phyloP scores from a whole-genome alignment of 2,329 filamentous ascomycete genomes.

The Penicillium sp. region DNA sequence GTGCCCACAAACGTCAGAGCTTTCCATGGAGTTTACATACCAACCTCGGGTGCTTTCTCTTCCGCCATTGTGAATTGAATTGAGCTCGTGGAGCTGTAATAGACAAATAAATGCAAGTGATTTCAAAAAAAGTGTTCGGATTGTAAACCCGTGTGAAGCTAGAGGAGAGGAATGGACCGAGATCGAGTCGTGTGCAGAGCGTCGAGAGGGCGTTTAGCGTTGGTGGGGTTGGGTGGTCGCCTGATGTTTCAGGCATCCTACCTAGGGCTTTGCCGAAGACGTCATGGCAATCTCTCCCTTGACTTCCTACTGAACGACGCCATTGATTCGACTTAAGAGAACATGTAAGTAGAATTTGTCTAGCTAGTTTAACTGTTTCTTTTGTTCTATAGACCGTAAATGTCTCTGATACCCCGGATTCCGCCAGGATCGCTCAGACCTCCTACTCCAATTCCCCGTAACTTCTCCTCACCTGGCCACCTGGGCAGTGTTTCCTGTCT shows the following conservation, averaged over 20 bases:
- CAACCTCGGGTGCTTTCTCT: constrained; percentile 38
- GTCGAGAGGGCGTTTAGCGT: constrained; percentile 19
- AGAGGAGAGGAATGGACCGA: constrained; percentile 22
- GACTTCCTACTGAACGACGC: constrained; percentile 4
- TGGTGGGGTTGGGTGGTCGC: constrained; percentile 26
- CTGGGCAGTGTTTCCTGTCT: neutral
- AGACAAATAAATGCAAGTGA: constrained; percentile 14
- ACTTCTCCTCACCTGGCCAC: constrained; percentile 10
- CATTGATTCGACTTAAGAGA: neutral
- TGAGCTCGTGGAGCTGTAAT: constrained; percentile 24
- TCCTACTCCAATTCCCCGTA: neutral
- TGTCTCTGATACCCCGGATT: neutral
- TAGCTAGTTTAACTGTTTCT: neutral
- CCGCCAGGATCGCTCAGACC: constrained; percentile 3
- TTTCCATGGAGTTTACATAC: constrained; percentile 35
- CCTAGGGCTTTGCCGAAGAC: constrained; percentile 24
- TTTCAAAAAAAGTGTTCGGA: constrained; percentile 15
- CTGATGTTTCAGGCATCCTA: constrained; percentile 14
- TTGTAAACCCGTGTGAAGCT: constrained; percentile 20
- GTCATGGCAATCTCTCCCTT: constrained; percentile 14
- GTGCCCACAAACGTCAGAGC: constrained; percentile 35
- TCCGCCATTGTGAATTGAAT: constrained; percentile 38
- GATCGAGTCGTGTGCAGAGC: constrained; percentile 30
- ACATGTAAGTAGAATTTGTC: neutral
- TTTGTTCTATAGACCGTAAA: neutral